Base-by-base conservation (phyloP, 2,329 filamentous ascomycete genomes). In the Aspergillus niger region DNA sequence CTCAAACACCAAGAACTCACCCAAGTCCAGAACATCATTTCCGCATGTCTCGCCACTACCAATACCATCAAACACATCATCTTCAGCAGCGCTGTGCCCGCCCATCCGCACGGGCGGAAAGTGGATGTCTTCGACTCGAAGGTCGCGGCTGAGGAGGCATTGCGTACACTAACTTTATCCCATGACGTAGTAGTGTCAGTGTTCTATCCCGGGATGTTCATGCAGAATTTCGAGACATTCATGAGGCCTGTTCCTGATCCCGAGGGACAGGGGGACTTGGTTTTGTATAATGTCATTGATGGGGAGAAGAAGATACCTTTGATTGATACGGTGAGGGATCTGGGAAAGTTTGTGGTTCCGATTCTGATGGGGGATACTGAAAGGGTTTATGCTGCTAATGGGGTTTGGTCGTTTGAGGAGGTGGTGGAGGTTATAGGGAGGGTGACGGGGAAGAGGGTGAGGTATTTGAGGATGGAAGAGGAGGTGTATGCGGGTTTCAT, bases 121-220 rank as follows among this genome's bases (percentile, higher is more conserved):
- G 50, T 65, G 3, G 59, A 62, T 13, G 81, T 84, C 63, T 88
- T 87, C 61, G 85, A 88, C 70, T 76, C 72, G 69, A 88, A 88
- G 69, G 84, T 84, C 20, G 73, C 80, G 11, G 79, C 84, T 0
- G 84, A 86, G 64, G 65, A 77, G n/a, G 85, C 87, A 67, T 81
- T 86, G 50, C 80, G 82, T 17, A 58, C 66, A 0, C 72, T 82
- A 3, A 79, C 78, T 10, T 73, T 82, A 4, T 79, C 78, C 28
- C 28, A 30, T 10, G 28, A 10, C 0, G 71, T 88, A 2, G 79
- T 80, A 1, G 78, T 76, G 10, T 80, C 84, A 0, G 86, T 86
- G 68, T 81, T 84, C 67, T 72, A 81, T n/a, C 80, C 83, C 0
- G 85, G 77, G 0, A 76, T 76, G 54, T 88, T 85, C 67, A 86